phyloP scores from a whole-genome alignment of 805 yeast species.

The Kurtzmaniella fragi region DNA sequence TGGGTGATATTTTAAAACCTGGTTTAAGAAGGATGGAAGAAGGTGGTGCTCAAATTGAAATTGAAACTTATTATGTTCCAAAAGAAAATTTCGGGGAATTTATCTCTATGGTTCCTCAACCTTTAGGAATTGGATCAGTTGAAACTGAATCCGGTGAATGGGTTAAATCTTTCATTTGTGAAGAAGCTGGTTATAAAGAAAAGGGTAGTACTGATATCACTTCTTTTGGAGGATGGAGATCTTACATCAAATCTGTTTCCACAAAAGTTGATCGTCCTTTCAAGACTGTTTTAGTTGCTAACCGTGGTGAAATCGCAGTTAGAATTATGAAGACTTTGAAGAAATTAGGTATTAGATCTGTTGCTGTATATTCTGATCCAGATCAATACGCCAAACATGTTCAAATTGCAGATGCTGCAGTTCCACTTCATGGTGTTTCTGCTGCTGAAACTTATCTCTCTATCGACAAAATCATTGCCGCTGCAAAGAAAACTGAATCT shows the following conservation, averaged over 20 bases:
- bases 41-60: conserved; percentile 55
- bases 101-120: conserved; percentile 86
- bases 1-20: conserved; percentile 84
- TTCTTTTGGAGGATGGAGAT: conserved; percentile 83
- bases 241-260: conserved; percentile 42
- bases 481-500: conserved; percentile 79
- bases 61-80: conserved; percentile 86
- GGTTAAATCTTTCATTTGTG: conserved; percentile 94
- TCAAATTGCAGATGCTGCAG: conserved; percentile 71
- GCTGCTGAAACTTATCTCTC: conserved; percentile 90
- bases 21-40: conserved; percentile 70
- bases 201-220: conserved; percentile 78
- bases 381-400: conserved; percentile 90
- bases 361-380: conserved; percentile 87
- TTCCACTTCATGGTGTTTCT: conserved; percentile 72
- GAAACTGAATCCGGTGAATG: conserved; percentile 75
- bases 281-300: conserved; percentile 84
- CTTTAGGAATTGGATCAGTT: conserved; percentile 91
- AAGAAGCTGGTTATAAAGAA: conserved; percentile 74
- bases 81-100: conserved; percentile 73
- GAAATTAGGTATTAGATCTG: conserved; percentile 68
- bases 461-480: conserved; percentile 77
- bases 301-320: conserved; percentile 97
- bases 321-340: conserved; percentile 86
- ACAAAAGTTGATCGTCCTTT: conserved; percentile 50